These are phyloP conservation scores for Trichoderma koningiopsis DNA, from an alignment of 2,329 filamentous ascomycete species.

Conservation along the genomic window DNA sequence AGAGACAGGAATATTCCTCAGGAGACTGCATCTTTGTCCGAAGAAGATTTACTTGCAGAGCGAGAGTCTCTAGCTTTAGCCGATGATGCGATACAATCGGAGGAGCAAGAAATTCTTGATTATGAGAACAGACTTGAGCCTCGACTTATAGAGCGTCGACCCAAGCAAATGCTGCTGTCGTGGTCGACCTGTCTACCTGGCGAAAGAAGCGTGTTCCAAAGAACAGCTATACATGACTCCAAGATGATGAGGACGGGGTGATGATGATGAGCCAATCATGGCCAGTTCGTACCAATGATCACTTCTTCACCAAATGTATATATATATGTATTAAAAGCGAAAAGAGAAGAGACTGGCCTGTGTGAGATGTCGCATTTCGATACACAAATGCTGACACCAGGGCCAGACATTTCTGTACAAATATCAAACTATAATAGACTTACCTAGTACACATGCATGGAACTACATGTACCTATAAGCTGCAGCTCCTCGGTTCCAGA, in stretches of 20 bases:
- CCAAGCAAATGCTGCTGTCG: neutral
- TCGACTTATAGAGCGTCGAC: neutral
- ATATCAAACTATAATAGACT: neutral
- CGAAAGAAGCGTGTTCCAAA: slow-evolving; percentile 15
- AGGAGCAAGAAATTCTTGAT: neutral
- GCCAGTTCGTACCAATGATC: neutral
- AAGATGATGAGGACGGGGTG: slow-evolving; percentile 10
- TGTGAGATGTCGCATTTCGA: neutral
- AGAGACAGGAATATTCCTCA: neutral
- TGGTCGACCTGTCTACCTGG: slow-evolving; percentile 8
- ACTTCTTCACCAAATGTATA: neutral
- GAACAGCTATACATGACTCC: neutral
- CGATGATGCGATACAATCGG: neutral
- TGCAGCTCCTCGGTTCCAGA: neutral
- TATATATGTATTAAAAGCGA: neutral
- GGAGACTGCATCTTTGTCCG: neutral
- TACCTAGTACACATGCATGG: neutral
- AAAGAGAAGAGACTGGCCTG: no score
- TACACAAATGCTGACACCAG: neutral
- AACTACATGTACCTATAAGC: neutral
- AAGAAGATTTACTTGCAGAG: neutral
- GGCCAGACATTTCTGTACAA: neutral
- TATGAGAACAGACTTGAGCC: neutral
- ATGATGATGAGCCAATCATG: neutral
- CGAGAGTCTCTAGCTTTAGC: neutral